Evolutionary conservation across 306 rosid species (phyloP), one percentile per base, ranked within the genome.

Genomic region (Betula pendula): DNA sequence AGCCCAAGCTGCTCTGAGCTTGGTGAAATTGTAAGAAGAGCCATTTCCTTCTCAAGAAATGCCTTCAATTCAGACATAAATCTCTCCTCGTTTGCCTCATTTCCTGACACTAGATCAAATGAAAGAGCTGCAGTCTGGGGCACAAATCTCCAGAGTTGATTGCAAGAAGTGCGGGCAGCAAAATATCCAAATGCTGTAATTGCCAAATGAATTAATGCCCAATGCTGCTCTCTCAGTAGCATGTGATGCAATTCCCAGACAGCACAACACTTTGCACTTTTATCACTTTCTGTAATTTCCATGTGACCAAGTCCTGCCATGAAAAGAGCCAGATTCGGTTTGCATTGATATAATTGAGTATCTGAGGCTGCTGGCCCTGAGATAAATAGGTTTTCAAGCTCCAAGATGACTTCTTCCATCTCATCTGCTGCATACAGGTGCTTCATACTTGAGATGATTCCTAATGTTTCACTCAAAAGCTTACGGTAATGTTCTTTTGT

Each of bases 121-220:
- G 98, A 90, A 71, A 95, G 97, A 40, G 97, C 96, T 31, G 98
- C 95, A 74, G 87, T 74, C 1, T 81, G 74, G 22, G 97, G 98
- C 49, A 95, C 91, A 52, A 90, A 90, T 79, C 92, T 83, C 98
- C 96, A 92, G 72, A 94, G 91, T 83, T 88, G 82, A 73, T 75
- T 75, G 73, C 95, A 90, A 60, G 53, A 73, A 27, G 97, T 87
- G 29, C 83, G 84, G 29, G 85, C 86, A 22, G 96, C 90, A 77
- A 89, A 94, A 79, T 83, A 84, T 78, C 93, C 97, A 67, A 94
- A 92, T 73, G 97, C 90, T 14, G 88, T 78, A 33, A 92, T 27
- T 70, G 95, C 93, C 91, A 89, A 79, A 77, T 94, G 96, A 77
- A 82, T 70, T 43, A 90, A 74, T 72, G 96, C 96, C 98, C 97